phyloP scores from a whole-genome alignment of 495 filamentous ascomycete species.

The Usnea hakonensis region DNA sequence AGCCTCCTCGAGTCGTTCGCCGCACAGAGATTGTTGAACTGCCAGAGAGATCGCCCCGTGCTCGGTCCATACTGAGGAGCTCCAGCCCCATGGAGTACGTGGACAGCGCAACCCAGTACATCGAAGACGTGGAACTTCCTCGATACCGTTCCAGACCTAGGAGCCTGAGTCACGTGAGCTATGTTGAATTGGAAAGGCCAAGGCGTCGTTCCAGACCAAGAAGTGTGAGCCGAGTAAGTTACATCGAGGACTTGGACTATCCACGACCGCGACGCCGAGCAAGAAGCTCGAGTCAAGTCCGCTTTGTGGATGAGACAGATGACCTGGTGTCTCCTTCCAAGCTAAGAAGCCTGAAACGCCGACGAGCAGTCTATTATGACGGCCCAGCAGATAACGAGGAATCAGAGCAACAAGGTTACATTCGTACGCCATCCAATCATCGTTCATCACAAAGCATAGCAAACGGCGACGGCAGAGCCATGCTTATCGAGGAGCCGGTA shows the following conservation, averaged over 20 bases:
- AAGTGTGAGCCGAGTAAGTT: constrained; percentile 8
- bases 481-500: not conserved
- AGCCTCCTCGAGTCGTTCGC: constrained; percentile 14
- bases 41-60: not conserved
- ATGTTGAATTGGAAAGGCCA: constrained; percentile 10
- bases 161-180: constrained; percentile 11
- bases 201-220: constrained; percentile 1
- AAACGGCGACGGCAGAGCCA: not conserved
- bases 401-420: not conserved
- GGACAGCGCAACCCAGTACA: not conserved
- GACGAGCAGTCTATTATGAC: constrained; percentile 12
- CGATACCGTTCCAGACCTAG: not conserved
- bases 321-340: constrained; percentile 3
- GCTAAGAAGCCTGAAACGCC: constrained; percentile 4
- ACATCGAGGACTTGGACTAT: not conserved
- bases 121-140: not conserved
- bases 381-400: constrained; percentile 11
- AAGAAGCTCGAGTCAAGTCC: constrained; percentile 10
- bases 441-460: not conserved
- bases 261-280: not conserved
- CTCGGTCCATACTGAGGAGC: constrained; percentile 12
- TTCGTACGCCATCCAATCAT: not conserved
- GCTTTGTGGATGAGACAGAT: constrained; percentile 18
- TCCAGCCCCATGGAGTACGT: constrained; percentile 5
- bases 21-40: constrained; percentile 13